Conservation (phyloP, 768 basidiomycete genomes). For the Boletellus emodensis region DNA sequence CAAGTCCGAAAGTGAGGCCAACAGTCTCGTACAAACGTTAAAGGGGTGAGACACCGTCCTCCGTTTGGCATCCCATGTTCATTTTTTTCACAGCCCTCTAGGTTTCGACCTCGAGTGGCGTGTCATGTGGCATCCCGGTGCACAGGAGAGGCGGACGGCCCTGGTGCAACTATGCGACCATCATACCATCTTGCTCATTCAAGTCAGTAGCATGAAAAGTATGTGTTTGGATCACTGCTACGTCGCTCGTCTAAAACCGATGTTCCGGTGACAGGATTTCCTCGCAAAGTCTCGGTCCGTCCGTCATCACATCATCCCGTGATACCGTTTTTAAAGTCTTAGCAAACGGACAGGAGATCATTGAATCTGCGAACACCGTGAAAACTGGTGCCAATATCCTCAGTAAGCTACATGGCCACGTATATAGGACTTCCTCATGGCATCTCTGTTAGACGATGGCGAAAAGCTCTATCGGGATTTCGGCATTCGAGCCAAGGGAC, state of each 20-base stretch:
- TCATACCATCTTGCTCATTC: constrained; percentile 42
- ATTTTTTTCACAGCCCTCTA: constrained; percentile 33
- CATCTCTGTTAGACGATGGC: constrained; percentile 39
- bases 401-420: constrained; percentile 29
- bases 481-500: constrained; percentile 37
- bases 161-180: constrained; percentile 45
- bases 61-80: not conserved
- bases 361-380: constrained; percentile 37
- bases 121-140: constrained; percentile 30
- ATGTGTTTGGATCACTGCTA: constrained; percentile 1
- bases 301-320: not conserved
- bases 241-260: not conserved
- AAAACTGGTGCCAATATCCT: constrained; percentile 50
- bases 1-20: constrained; percentile 38
- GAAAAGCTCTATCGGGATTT: constrained; percentile 46
- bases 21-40: constrained; percentile 36
- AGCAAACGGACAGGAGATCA: constrained; percentile 35
- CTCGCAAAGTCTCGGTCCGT: constrained; percentile 41
- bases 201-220: constrained; percentile 48
- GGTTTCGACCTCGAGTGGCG: constrained; percentile 55
- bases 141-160: constrained; percentile 36
- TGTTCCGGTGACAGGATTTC: constrained; percentile 34
- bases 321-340: not conserved
- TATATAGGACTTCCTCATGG: not conserved
- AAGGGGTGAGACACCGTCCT: constrained; percentile 29